These are phyloP conservation scores for Ceratobasidium sp. DNA, from an alignment of 1,284 basidiomycete genomes.

Conservation along the genomic window DNA sequence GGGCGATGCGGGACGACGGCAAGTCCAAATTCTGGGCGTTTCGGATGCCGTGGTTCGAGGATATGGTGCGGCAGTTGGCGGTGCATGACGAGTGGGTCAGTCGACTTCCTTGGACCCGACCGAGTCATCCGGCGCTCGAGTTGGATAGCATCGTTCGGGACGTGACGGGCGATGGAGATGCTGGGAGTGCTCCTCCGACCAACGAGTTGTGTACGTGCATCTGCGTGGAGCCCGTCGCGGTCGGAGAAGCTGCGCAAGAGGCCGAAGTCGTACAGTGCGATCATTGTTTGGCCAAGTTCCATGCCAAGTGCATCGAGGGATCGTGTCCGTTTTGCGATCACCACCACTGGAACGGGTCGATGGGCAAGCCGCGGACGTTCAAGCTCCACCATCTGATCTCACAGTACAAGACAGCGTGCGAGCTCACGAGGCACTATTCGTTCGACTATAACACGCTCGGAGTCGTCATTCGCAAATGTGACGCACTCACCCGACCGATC, in stretches of 20 bases:
- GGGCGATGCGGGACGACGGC: conserved; percentile 78
- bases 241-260: conserved; percentile 68
- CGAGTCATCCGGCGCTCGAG: conserved; percentile 63
- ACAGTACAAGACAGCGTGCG: conserved; percentile 76
- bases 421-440: conserved; percentile 80
- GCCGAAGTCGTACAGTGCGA: conserved; percentile 87
- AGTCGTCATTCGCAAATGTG: conserved; percentile 79
- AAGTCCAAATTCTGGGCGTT: conserved; percentile 79
- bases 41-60: conserved; percentile 77
- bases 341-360: conserved; percentile 86
- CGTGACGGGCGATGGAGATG: conserved; percentile 77
- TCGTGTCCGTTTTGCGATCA: conserved; percentile 90
- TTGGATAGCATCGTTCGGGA: conserved; percentile 77
- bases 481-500: conserved; percentile 77
- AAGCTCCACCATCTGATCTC: conserved; percentile 82
- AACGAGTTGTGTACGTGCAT: conserved; percentile 89
- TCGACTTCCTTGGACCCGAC: conserved; percentile 76
- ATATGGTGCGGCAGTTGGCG: conserved; percentile 74
- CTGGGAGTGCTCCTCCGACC: conserved; percentile 79
- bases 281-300: conserved; percentile 85
- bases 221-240: conserved; percentile 74
- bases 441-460: conserved; percentile 82
- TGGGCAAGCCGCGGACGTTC: conserved; percentile 80
- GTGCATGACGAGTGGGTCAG: conserved; percentile 77
- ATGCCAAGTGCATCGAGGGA: conserved; percentile 85